A percentile compares a stretch with the other conserved stretches of the same genome.
Conservation (phyloP, 345 rosid genomes). For the Adansonia digitata region DNA sequence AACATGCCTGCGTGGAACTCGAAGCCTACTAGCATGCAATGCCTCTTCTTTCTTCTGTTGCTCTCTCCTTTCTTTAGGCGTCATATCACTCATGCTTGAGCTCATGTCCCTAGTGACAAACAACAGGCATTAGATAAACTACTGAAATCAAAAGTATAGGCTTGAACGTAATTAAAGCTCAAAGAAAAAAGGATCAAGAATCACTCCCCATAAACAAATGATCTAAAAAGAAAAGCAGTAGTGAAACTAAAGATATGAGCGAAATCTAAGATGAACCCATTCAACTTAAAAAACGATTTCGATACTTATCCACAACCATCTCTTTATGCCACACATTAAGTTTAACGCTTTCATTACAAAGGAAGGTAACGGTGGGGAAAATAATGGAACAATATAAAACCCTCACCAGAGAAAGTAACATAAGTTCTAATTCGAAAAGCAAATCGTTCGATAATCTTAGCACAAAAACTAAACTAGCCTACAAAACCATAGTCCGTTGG, state of each 20-base stretch:
- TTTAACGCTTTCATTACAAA: not conserved
- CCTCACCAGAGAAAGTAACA: not conserved
- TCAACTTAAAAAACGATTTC: not conserved
- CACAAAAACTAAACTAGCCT: not conserved
- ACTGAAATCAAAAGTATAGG: not conserved
- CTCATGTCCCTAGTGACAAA: conserved; percentile 47
- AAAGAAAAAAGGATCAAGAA: not conserved
- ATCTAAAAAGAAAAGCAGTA: not conserved
- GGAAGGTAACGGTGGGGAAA: not conserved
- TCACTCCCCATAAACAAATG: not conserved
- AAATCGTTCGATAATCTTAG: not conserved
- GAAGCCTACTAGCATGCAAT: conserved; percentile 53
- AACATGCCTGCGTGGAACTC: conserved; percentile 56
- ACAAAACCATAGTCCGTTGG: not conserved
- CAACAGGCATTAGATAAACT: conserved; percentile 7
- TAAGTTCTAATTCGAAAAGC: not conserved
- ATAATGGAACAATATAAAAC: not conserved
- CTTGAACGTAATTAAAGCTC: not conserved
- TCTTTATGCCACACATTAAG: not conserved
- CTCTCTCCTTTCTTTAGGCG: conserved; percentile 56
- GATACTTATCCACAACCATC: not conserved
- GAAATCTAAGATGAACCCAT: not conserved
- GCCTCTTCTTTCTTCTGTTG: conserved; percentile 65
- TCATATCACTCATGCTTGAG: conserved; percentile 38
- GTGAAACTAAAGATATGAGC: not conserved